phyloP scores from a whole-genome alignment of 257 asterid genomes.

The Linaria vulgaris region DNA sequence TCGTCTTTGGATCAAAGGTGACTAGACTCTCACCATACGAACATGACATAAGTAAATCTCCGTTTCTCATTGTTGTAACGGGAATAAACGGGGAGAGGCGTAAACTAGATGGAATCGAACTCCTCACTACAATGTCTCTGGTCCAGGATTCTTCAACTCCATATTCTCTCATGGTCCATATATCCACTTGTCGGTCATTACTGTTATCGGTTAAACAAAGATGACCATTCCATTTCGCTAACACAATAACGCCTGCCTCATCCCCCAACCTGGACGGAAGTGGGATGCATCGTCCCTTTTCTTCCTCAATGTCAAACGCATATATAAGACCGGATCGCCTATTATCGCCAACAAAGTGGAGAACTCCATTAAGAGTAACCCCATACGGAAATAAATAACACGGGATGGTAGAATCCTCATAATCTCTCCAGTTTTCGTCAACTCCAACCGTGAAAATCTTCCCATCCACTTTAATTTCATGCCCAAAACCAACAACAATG shows the following conservation, averaged over 20 bases:
- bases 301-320: conserved; percentile 8
- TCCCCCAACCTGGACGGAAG: conserved; percentile 11
- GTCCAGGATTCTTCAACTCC: conserved; percentile 19
- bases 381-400: background rate
- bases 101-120: background rate
- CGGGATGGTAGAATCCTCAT: conserved; percentile 18
- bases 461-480: background rate
- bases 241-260: background rate
- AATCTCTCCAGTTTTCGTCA: conserved; percentile 22
- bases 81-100: background rate
- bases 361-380: conserved; percentile 15
- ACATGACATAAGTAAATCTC: conserved; percentile 8
- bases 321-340: background rate
- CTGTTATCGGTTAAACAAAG: conserved; percentile 17
- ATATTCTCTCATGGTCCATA: conserved; percentile 21
- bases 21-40: background rate
- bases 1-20: conserved; percentile 8
- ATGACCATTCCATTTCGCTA: background rate
- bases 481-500: too few relatives aligned
- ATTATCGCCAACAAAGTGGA: conserved; percentile 5
- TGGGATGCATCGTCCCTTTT: conserved; percentile 5
- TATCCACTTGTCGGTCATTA: background rate
- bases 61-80: conserved; percentile 11
- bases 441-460: conserved; percentile 25
- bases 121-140: background rate